Base-by-base conservation (phyloP, 371 early-diverging fungal genomes). In the Basidiobolus meristosporus region DNA sequence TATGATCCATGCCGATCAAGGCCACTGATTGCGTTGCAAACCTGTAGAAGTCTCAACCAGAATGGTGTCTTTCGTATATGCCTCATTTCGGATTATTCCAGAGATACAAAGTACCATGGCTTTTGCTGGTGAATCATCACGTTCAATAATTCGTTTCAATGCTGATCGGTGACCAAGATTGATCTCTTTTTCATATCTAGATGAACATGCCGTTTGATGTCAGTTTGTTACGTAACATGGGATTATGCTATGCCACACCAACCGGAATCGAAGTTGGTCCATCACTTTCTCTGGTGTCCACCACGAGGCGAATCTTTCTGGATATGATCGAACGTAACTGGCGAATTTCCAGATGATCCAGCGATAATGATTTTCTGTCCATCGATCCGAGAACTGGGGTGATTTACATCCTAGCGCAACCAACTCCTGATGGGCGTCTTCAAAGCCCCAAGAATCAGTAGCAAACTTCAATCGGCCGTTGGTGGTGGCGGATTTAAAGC, bases 331-430 rank as follows among this genome's bases (percentile, higher is more conserved):
- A 20, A 67, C 57, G 46, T 68, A 44, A 31, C 65, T 53, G 0
- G 83, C 81, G 1, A 77, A 38, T 44, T 81, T 81, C 83, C 82
- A 81, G 0, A 79, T 63, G 42, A 83, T 70, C 56, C 64, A 68
- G 3, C 59, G 47, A 44, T 73, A 81, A 45, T 83, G 83, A 43
- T 86, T 82, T 19, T 37, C 28, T 0, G 77, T 65, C 87, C 87
- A 86, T 4, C 42, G 29, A 1, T 47, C 41, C 0, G 69, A 46
- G 2, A 66, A 43, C 0, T 63, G 40, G 12, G 48, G 40, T 17
- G 54, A 36, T n/a, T 51, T 34, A 1, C 60, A 65, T 9, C 68
- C 74, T 19, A 45, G 51, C 7, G 51, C 26, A 3, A 67, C 29
- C 37, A 75, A 31, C 6, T 43, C 57, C 3, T 42, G 16, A 12